These are phyloP conservation scores for Ceratocystis cubensis DNA, from an alignment of 2,329 filamentous ascomycete species.

Conservation along the genomic window DNA sequence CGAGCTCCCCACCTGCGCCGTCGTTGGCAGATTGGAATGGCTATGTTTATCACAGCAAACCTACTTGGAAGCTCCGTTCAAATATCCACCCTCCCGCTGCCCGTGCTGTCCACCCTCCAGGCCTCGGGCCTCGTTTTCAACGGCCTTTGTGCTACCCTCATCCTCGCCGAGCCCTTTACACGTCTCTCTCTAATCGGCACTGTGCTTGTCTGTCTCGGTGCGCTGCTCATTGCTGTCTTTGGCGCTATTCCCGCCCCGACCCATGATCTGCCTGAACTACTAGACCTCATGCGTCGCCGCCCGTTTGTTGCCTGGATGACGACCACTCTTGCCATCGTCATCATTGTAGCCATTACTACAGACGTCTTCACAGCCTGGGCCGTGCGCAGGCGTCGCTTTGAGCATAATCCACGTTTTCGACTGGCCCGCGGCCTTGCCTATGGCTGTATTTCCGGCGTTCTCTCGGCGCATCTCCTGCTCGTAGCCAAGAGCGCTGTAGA, in stretches of 20 bases:
- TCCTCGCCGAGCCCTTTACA: slow-evolving; percentile 88
- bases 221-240: slow-evolving; percentile 85
- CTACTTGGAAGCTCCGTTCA: slow-evolving; percentile 91
- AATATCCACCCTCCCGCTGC: slow-evolving; percentile 88
- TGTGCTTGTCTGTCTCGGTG: slow-evolving; percentile 71
- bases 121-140: slow-evolving; percentile 96
- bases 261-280: slow-evolving; percentile 71
- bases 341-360: slow-evolving; percentile 51
- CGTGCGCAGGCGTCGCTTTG: slow-evolving; percentile 30
- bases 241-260: slow-evolving; percentile 88
- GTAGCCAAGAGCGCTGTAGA: slow-evolving; percentile 96
- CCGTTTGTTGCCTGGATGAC: slow-evolving; percentile 85
- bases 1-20: slow-evolving; percentile 80
- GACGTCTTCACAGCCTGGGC: slow-evolving; percentile 43
- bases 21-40: slow-evolving; percentile 95
- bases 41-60: slow-evolving; percentile 92
- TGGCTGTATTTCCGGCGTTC: slow-evolving; percentile 77
- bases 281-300: slow-evolving; percentile 58
- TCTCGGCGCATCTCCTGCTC: slow-evolving; percentile 85
- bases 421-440: slow-evolving; percentile 74
- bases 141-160: slow-evolving; percentile 87
- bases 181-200: slow-evolving; percentile 86
- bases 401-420: slow-evolving; percentile 53
- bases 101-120: slow-evolving; percentile 88
- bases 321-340: slow-evolving; percentile 60